Conservation (phyloP, 2,329 filamentous ascomycete genomes). For the Ilyonectria robusta region DNA sequence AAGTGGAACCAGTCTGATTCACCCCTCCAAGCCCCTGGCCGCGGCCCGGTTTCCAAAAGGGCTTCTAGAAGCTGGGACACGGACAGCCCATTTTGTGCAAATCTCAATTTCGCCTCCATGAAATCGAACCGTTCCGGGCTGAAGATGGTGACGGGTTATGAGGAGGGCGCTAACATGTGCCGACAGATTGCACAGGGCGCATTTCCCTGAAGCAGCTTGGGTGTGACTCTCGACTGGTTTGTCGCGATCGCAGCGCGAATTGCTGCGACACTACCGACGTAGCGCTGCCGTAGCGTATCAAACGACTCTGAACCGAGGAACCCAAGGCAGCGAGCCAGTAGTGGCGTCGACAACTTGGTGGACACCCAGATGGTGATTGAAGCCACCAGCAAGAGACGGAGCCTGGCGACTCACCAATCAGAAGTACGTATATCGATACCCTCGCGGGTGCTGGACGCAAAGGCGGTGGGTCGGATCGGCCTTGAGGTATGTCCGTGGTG, state of each 20-base stretch:
- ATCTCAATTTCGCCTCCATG: slow-evolving; percentile 43
- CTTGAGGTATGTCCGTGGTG: slow-evolving; percentile 27
- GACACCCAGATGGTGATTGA: slow-evolving; percentile 21
- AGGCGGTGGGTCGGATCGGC: slow-evolving; percentile 16
- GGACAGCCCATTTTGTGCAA: slow-evolving; percentile 35
- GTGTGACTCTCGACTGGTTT: slow-evolving; percentile 13
- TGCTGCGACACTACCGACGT: slow-evolving; percentile 27
- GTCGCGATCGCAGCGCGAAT: slow-evolving; percentile 16
- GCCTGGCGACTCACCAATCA: slow-evolving; percentile 22
- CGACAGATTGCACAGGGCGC: slow-evolving; percentile 24
- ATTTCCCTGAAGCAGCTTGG: background rate
- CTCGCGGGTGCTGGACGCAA: slow-evolving; percentile 15
- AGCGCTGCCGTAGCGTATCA: slow-evolving; percentile 26
- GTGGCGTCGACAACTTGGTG: slow-evolving; percentile 25
- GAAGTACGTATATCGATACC: slow-evolving; percentile 4
- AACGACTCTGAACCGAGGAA: slow-evolving; percentile 15
- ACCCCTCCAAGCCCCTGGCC: slow-evolving; percentile 31
- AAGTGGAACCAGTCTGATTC: slow-evolving; percentile 24
- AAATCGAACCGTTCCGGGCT: slow-evolving; percentile 25
- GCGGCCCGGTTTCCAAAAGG: slow-evolving; percentile 42
- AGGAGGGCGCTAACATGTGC: slow-evolving; percentile 30
- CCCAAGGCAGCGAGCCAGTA: slow-evolving; percentile 10
- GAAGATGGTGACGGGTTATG: slow-evolving; percentile 37
- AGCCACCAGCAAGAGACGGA: slow-evolving; percentile 15
- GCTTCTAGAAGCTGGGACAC: slow-evolving; percentile 48